Evolutionary conservation across 1,284 basidiomycete species (phyloP).

Genomic region (Cryptococcus hybrid): DNA sequence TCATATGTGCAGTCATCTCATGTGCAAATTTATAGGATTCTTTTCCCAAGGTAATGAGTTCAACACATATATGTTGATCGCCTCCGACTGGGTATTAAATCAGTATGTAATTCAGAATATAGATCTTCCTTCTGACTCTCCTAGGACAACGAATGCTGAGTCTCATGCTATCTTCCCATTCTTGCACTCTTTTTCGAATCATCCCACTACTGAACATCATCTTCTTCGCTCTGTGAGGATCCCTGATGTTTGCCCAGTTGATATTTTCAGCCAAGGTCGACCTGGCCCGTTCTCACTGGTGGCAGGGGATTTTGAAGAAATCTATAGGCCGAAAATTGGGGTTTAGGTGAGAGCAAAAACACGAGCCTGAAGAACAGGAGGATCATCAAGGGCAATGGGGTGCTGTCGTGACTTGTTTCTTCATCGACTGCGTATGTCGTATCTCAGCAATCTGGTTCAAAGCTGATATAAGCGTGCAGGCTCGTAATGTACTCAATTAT

Average conservation of each 20-base stretch:
- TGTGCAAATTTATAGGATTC: conserved; percentile 59
- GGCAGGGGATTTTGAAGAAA: conserved; percentile 90
- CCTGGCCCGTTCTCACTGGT: conserved; percentile 67
- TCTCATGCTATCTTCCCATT: conserved; percentile 80
- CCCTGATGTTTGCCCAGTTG: conserved; percentile 78
- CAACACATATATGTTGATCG: conserved; percentile 86
- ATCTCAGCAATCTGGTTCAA: background rate
- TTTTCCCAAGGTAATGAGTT: conserved; percentile 89
- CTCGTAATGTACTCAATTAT: conserved; percentile 89
- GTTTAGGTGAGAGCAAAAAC: conserved; percentile 14
- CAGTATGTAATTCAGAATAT: conserved; percentile 52
- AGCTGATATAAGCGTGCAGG: conserved; percentile 52
- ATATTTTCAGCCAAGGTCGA: conserved; percentile 57
- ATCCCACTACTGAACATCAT: conserved; percentile 57
- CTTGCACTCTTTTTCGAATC: conserved; percentile 85
- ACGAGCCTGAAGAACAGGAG: conserved; percentile 15
- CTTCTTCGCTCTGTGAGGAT: conserved; percentile 68
- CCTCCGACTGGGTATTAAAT: conserved; percentile 78
- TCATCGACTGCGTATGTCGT: conserved; percentile 81
- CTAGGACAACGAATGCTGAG: conserved; percentile 64
- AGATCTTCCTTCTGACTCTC: background rate
- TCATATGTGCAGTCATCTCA: background rate
- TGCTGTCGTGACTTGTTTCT: conserved; percentile 92
- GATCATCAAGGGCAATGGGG: conserved; percentile 75
- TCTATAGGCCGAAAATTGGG: conserved; percentile 62